Evolutionary conservation across 2,329 filamentous ascomycete species (phyloP), one percentile per base, ranked within the genome.

Genomic region (Chalara sp.): DNA sequence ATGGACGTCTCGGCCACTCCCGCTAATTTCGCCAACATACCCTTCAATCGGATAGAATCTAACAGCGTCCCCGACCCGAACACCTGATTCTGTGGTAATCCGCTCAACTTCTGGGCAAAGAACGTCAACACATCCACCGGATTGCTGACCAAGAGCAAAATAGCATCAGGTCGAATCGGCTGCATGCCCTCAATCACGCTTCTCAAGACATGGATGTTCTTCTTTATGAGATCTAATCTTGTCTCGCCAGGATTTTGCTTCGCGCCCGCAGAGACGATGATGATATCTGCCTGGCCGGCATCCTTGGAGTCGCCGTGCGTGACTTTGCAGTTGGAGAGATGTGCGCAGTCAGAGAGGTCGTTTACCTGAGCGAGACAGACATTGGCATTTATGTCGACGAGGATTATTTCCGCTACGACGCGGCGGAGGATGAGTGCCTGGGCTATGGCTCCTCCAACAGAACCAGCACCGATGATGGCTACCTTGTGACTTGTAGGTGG

Each of bases 81-180:
- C 10, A 80, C 75, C 53, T 78, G 76, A 7, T 57, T 62, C 37
- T 67, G 58, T 0, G 76, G 76, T 1, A 80, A 66, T 1, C 73
- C 70, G 0, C 73, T 74, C 12, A 75, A 61, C 44, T 72, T 65
- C 32, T 70, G 69, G 4, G 72, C 74, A 47, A 79, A 69, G 44
- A 72, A 71, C 1, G 77, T 78, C 33, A 80, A 65, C 31, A 80
- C 65, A 57, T 80, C 77, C 21, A 80, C 76, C 0, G 77, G 77
- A 58, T 79, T 79, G 2, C 77, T 70, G 4, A 79, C 75, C 1
- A 79, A 62, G 1, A 80, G 63, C 0, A 80, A 59, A 32, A 80
- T 70, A 0, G 75, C 67, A 49, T 76, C 68, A 4, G 68, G 61
- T 30, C 65, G 66, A 50, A 80, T 73, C 0, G 76, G 75, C 10